phyloP scores from a whole-genome alignment of 805 yeast species.

The Candida palmyrensis region DNA sequence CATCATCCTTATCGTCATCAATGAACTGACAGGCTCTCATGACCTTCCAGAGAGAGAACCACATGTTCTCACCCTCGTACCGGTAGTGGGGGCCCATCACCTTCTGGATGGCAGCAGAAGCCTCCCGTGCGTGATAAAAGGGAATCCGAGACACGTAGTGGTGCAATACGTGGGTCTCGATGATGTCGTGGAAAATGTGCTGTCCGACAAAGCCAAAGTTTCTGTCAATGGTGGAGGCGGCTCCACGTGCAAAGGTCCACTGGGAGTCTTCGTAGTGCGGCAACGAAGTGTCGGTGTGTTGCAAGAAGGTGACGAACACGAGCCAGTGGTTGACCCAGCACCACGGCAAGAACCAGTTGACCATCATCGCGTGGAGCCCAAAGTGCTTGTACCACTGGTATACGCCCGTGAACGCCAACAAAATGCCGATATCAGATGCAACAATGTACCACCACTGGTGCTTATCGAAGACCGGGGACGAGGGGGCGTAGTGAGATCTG shows the following conservation, averaged over 20 bases:
- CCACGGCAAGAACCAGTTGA: conserved; percentile 58
- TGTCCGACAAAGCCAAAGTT: conserved; percentile 56
- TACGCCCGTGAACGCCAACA: conserved; percentile 38
- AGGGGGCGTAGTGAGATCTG: conserved; percentile 51
- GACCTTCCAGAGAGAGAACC: conserved; percentile 51
- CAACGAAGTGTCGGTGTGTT: conserved; percentile 56
- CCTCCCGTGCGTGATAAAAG: conserved; percentile 51
- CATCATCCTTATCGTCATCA: conserved; percentile 49
- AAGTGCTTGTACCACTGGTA: conserved; percentile 47
- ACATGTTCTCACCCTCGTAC: conserved; percentile 51
- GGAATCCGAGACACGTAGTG: conserved; percentile 54
- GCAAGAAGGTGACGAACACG: conserved; percentile 57
- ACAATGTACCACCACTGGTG: conserved; percentile 53
- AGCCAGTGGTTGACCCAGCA: conserved; percentile 61
- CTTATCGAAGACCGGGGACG: conserved; percentile 49
- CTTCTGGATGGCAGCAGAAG: conserved; percentile 44
- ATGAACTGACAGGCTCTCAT: conserved; percentile 67
- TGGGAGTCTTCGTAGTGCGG: conserved; percentile 53
- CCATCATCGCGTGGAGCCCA: conserved; percentile 46
- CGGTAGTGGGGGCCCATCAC: conserved; percentile 51
- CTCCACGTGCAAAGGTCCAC: conserved; percentile 65
- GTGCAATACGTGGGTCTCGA: conserved; percentile 55
- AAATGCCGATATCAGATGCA: conserved; percentile 52
- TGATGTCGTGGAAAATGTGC: conserved; percentile 53
- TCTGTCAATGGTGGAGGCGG: conserved; percentile 62